Percentiles rank a stretch among this genome's conserved stretches.
These are phyloP conservation scores for Nitzschia sp. DNA, from an alignment of 108 stramenopile genomes.

Conservation along the genomic window DNA sequence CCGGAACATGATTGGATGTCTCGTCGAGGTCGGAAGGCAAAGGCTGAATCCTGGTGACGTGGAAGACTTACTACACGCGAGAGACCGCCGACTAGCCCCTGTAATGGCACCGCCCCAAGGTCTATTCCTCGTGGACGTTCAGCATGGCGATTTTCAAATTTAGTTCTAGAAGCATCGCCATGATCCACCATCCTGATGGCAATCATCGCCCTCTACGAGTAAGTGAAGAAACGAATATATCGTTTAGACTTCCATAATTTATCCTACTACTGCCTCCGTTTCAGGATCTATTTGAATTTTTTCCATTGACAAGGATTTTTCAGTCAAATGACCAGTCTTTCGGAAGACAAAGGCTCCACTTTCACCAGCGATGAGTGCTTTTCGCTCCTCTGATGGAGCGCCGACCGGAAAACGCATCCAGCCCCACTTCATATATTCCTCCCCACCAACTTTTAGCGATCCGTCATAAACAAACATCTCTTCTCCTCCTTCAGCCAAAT, in stretches of 20 bases:
- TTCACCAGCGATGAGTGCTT: conserved; percentile 19
- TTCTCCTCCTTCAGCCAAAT: conserved; percentile 16
- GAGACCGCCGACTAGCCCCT: conserved; percentile 43
- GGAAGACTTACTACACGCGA: conserved; percentile 50
- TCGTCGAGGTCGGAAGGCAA: conserved; percentile 69
- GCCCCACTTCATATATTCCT: conserved; percentile 34
- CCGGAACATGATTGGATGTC: conserved; percentile 75
- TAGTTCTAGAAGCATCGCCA: not conserved
- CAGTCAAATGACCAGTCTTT: conserved; percentile 40
- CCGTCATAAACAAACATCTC: conserved; percentile 38
- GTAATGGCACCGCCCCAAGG: conserved; percentile 84
- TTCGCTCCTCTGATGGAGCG: conserved; percentile 3
- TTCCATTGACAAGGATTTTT: conserved; percentile 30
- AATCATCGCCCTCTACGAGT: no score
- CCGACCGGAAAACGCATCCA: conserved; percentile 39
- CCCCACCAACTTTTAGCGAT: not conserved
- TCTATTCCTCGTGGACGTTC: conserved; percentile 75
- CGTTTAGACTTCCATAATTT: not conserved
- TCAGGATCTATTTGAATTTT: conserved; percentile 31
- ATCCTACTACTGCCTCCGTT: not conserved
- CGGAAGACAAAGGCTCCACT: conserved; percentile 31
- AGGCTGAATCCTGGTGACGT: conserved; percentile 48
- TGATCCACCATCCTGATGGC: not conserved
- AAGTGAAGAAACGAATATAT: not conserved
- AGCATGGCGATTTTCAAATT: conserved; percentile 68